Evolutionary conservation across 257 asterid genomes (phyloP).

Genomic region (Solanum chiquidenum): DNA sequence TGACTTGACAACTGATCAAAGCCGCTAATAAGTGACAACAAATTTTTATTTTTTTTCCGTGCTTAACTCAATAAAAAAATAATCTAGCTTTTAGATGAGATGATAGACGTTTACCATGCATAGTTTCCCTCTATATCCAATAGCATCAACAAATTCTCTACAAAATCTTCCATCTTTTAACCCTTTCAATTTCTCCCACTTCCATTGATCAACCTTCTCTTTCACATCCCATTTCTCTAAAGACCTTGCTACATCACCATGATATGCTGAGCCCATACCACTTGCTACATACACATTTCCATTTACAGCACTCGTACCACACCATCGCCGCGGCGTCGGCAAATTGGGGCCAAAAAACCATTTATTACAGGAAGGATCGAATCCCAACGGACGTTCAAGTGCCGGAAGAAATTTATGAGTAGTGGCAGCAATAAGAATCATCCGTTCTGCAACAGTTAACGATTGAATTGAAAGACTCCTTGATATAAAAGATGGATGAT

Average conservation of each 20-base stretch:
- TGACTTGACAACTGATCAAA: too few relatives aligned
- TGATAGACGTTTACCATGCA: slow-evolving; percentile 23
- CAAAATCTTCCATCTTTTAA: slow-evolving; percentile 55
- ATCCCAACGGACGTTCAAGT: slow-evolving; percentile 34
- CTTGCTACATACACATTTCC: slow-evolving; percentile 43
- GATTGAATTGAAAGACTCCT: slow-evolving; percentile 61
- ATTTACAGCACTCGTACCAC: slow-evolving; percentile 29
- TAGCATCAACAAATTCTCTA: slow-evolving; percentile 61
- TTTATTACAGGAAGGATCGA: slow-evolving; percentile 32
- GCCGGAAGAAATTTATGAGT: slow-evolving; percentile 50
- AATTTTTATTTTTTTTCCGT: too few relatives aligned
- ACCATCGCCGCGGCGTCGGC: slow-evolving; percentile 60
- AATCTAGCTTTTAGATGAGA: not conserved
- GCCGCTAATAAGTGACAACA: too few relatives aligned
- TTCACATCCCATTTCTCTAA: slow-evolving; percentile 60
- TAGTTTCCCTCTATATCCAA: slow-evolving; percentile 45
- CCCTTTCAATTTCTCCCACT: slow-evolving; percentile 33
- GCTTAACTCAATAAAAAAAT: too few relatives aligned
- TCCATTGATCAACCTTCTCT: slow-evolving; percentile 24
- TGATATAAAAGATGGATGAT: slow-evolving; percentile 59
- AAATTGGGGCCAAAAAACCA: slow-evolving; percentile 61
- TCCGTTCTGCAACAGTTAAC: slow-evolving; percentile 16
- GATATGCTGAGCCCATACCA: slow-evolving; percentile 37
- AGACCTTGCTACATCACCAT: slow-evolving; percentile 42
- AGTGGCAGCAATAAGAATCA: slow-evolving; percentile 45